Evolutionary conservation across 345 rosid genomes (phyloP).

Genomic region (Litchi chinensis): DNA sequence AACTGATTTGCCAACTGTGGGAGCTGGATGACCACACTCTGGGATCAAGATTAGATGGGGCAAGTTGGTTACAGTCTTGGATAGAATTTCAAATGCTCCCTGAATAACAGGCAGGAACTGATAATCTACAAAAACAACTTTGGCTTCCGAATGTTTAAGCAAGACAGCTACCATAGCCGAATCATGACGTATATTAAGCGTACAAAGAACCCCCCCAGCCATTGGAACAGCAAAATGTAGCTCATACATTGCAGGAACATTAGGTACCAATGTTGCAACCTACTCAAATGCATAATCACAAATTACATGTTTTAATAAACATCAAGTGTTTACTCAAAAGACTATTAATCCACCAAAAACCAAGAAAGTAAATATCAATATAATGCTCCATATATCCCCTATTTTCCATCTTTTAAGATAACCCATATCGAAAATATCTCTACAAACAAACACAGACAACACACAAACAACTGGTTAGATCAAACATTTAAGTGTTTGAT

Average conservation of each 20-base stretch:
- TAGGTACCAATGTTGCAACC: conserved; percentile 65
- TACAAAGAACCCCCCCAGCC: conserved; percentile 65
- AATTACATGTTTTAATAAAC: too few species aligned
- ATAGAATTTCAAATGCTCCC: conserved; percentile 51
- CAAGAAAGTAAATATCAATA: too few species aligned
- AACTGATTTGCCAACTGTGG: neutral
- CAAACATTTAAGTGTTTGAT: too few species aligned
- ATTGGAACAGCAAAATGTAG: conserved; percentile 71
- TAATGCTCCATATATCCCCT: too few species aligned
- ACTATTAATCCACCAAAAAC: neutral
- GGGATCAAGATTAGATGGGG: conserved; percentile 47
- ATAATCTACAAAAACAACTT: conserved; percentile 52
- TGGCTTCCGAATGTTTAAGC: conserved; percentile 60
- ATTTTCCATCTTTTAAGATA: too few species aligned
- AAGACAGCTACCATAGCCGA: conserved; percentile 46
- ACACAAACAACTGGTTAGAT: too few species aligned
- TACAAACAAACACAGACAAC: too few species aligned
- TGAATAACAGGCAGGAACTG: conserved; percentile 42
- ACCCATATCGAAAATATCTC: too few species aligned
- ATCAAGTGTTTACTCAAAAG: neutral
- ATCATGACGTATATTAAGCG: conserved; percentile 61
- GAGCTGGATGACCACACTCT: conserved; percentile 26
- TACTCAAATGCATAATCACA: conserved; percentile 28
- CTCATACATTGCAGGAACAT: conserved; percentile 64
- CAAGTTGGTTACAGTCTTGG: conserved; percentile 33